Evolutionary conservation across 768 basidiomycete species (phyloP), one percentile per base, ranked within the genome.

Genomic region (Cystobasidium tubakii): DNA sequence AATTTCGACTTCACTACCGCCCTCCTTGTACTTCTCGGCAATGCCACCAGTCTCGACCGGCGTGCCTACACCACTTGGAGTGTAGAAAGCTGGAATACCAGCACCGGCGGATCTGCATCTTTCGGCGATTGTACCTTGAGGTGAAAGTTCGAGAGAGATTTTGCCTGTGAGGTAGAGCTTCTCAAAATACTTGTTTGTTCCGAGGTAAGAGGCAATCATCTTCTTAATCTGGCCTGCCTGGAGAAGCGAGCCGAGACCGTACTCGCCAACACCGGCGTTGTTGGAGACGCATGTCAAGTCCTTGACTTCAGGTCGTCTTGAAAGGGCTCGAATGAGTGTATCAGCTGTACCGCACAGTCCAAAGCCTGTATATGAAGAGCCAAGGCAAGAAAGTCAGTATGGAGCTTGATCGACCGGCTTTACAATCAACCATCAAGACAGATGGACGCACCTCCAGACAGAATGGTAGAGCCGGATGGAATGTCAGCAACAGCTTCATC

Each of bases 21-120:
- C 90, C n/a, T 74, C 84, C 63, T 89, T 88, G 81, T 91, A 92
- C 27, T 88, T 85, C 76, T 89, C 85, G 31, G 91, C 89, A 78
- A 93, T 90, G 1, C 85, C 81, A 0, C 91, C 91, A 60, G 87
- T 83, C 81, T 93, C 90, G 1, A 92, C 86, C 1, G 90, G 90
- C 23, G 91, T 93, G 25, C 86, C 86, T 39, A 78, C 76, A 19
- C 93, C 92, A 0, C 92, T 92, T 19, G 92, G 92, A 4, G 91
- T 95, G 82, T 84, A 94, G 84, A 96, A 92, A n/a, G 89, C 91
- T 21, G 92, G 92, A 74, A 92, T 91, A 64, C 92, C 92, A 13
- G 91, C 90, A 10, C 91, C 92, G 73, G 91, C 89, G 7, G 92
- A 90, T 42, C 92, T 88, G 74, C 93, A 84, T 73, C 92, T 88